Conservation (phyloP, 2,329 filamentous ascomycete genomes). For the Dendryphion nanum region DNA sequence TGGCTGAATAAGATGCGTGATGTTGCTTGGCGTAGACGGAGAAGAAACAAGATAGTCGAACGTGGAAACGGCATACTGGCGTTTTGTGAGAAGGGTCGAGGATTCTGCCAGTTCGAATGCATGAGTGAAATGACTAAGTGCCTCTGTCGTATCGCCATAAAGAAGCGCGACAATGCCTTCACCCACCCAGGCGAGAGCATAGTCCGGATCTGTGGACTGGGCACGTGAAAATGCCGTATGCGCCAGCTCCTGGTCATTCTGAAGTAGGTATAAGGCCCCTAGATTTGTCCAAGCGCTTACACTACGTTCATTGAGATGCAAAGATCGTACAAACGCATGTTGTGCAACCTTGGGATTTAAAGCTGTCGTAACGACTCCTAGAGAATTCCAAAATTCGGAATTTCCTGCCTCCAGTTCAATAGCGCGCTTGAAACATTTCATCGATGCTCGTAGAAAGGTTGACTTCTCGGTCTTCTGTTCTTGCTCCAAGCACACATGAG, state of each 20-base stretch:
- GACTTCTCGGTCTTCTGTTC: constrained; percentile 19
- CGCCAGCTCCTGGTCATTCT: constrained; percentile 81
- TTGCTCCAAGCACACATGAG: constrained; percentile 65
- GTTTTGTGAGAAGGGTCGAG: constrained; percentile 68
- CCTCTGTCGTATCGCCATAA: constrained; percentile 72
- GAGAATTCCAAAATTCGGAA: constrained; percentile 93
- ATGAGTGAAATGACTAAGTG: constrained; percentile 83
- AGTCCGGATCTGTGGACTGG: constrained; percentile 92
- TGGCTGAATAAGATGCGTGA: constrained; percentile 72
- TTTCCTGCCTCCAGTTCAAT: constrained; percentile 96
- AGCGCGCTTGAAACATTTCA: constrained; percentile 89
- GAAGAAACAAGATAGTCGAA: constrained; percentile 77
- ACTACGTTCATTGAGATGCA: constrained; percentile 88
- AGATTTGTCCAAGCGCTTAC: constrained; percentile 88
- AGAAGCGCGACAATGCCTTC: constrained; percentile 83
- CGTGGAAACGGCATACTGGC: constrained; percentile 74
- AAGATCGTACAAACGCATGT: constrained; percentile 85
- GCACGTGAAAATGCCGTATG: constrained; percentile 87
- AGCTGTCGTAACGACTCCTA: constrained; percentile 85
- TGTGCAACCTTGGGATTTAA: constrained; percentile 86
- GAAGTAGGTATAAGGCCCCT: constrained; percentile 78
- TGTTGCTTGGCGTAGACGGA: constrained; percentile 50
- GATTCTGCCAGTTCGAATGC: constrained; percentile 90
- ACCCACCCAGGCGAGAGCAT: constrained; percentile 88
- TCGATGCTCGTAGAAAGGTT: constrained; percentile 75